Conservation (phyloP, 768 basidiomycete species). For the Tricholoma sp. region DNA sequence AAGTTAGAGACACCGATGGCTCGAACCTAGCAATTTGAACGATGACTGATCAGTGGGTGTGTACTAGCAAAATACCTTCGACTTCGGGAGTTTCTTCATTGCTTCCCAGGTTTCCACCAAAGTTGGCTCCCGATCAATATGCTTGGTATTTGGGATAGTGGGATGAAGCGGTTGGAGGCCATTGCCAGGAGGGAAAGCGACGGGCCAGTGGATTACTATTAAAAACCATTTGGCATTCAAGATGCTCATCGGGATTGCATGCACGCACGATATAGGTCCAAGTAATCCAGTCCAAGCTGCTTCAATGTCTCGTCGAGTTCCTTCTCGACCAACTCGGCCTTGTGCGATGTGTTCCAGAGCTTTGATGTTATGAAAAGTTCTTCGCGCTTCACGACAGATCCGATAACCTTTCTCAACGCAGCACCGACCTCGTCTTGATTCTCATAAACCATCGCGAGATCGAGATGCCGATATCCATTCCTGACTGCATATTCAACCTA, state of each 20-base stretch:
- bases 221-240: not conserved
- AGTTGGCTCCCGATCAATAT: constrained; percentile 51
- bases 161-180: constrained; percentile 51
- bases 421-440: constrained; percentile 78
- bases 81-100: constrained; percentile 63
- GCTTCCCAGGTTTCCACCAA: constrained; percentile 84
- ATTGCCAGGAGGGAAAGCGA: constrained; percentile 55
- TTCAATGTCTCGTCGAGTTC: constrained; percentile 72
- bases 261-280: constrained; percentile 73
- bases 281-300: constrained; percentile 68
- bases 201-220: constrained; percentile 77
- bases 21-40: constrained; percentile 39
- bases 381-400: constrained; percentile 71
- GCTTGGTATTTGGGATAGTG: constrained; percentile 38
- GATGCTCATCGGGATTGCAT: not conserved
- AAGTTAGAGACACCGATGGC: constrained; percentile 85
- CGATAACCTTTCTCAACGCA: constrained; percentile 73
- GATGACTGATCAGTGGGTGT: not conserved
- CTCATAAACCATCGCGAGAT: constrained; percentile 73
- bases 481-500: constrained; percentile 74
- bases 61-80: constrained; percentile 45
- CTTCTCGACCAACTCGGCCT: constrained; percentile 59
- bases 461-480: constrained; percentile 80
- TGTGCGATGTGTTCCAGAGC: constrained; percentile 76
- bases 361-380: constrained; percentile 81